A percentile compares a stretch with the other conserved stretches of the same genome.
phyloP scores from a whole-genome alignment of 768 basidiomycete species.

The Termitomyces bulborhizus region DNA sequence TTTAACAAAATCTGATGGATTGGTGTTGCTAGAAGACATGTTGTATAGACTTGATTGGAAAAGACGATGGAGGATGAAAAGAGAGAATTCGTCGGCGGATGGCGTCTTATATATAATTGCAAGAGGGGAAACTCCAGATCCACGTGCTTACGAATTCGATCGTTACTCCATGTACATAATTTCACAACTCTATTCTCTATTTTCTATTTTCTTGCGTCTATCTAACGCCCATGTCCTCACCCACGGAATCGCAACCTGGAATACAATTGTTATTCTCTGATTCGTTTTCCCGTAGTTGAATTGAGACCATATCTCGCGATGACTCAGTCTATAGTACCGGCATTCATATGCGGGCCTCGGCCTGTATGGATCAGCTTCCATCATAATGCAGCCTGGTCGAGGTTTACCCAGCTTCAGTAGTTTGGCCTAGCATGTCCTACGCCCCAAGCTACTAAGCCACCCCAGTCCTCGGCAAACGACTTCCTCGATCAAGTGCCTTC shows the following conservation, averaged over 20 bases:
- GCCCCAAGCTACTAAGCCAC: neutral
- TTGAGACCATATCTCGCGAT: neutral
- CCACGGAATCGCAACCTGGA: neutral
- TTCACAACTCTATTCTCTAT: neutral
- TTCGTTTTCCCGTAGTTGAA: neutral
- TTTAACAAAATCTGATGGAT: slow-evolving; percentile 22
- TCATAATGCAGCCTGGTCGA: neutral
- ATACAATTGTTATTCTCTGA: neutral
- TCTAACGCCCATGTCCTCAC: neutral
- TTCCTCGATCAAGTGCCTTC: neutral
- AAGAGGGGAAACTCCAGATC: slow-evolving; percentile 6
- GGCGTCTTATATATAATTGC: slow-evolving; percentile 16
- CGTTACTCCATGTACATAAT: neutral
- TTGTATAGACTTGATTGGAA: slow-evolving; percentile 12
- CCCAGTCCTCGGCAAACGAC: neutral
- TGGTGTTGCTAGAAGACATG: slow-evolving; percentile 22
- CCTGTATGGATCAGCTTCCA: neutral
- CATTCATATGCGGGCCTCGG: neutral
- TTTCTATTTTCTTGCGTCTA: neutral
- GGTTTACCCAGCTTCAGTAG: neutral
- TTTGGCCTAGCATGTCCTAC: neutral
- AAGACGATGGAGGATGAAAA: slow-evolving; percentile 15
- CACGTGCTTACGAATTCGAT: slow-evolving; percentile 12
- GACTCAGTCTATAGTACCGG: neutral
- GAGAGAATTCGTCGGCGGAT: slow-evolving; percentile 2